phyloP scores from a whole-genome alignment of 345 rosid genomes.

The Rhizophora apiculata region DNA sequence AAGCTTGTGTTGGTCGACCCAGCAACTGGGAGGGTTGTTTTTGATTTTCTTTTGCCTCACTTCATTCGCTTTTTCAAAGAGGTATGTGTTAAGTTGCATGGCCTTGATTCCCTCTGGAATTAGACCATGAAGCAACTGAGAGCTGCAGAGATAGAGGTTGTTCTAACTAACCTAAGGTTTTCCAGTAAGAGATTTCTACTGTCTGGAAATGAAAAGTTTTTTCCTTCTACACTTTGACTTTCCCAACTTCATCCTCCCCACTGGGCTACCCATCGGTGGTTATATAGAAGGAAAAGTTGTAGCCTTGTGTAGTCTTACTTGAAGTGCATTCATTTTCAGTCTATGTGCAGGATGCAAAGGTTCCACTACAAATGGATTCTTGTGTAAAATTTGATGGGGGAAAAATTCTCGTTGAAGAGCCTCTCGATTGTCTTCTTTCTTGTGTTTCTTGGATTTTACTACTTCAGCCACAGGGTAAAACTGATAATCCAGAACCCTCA shows the following conservation, averaged over 20 bases:
- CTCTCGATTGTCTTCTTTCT: conserved; percentile 69
- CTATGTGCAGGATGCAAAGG: conserved; percentile 48
- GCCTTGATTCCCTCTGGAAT: background rate
- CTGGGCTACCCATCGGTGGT: too few species aligned
- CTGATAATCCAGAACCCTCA: conserved; percentile 37
- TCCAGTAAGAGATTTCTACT: too few species aligned
- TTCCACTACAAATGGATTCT: conserved; percentile 46
- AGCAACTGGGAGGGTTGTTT: conserved; percentile 44
- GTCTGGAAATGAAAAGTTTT: too few species aligned
- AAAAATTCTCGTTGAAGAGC: conserved; percentile 56
- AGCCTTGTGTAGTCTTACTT: conserved; percentile 9
- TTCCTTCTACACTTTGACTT: too few species aligned
- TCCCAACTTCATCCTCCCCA: too few species aligned
- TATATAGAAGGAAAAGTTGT: background rate
- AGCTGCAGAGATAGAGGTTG: too few species aligned
- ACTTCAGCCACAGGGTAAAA: conserved; percentile 52
- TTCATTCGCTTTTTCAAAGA: conserved; percentile 62
- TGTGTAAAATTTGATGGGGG: conserved; percentile 54
- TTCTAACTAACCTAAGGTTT: too few species aligned
- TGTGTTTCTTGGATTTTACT: conserved; percentile 72
- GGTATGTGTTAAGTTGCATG: conserved; percentile 39
- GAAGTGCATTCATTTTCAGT: background rate
- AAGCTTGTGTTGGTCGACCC: conserved; percentile 75
- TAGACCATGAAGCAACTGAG: too few species aligned
- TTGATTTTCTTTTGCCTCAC: conserved; percentile 81